A percentile compares a stretch with the other conserved stretches of the same genome.
Conservation (phyloP, 2,329 filamentous ascomycete genomes). For the Sporothrix dimorphospora region DNA sequence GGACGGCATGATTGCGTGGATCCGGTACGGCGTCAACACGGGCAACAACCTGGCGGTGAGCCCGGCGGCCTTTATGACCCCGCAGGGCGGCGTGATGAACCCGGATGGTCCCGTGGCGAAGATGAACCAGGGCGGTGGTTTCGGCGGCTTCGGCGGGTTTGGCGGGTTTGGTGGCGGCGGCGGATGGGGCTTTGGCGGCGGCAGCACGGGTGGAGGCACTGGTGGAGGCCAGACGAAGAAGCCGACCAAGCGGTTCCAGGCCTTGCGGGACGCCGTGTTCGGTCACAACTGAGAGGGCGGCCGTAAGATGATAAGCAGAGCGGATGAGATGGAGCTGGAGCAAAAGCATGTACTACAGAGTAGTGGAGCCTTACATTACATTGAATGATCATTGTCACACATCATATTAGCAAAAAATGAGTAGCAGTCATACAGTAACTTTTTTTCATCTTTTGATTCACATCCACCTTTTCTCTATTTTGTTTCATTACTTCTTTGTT, state of each 20-base stretch:
- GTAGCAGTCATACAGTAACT: no score
- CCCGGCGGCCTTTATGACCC: conserved; percentile 31
- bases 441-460: background rate
- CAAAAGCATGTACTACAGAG: no score
- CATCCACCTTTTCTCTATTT: background rate
- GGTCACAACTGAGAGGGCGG: no score
- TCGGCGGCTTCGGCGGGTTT: conserved; percentile 26
- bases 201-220: conserved; percentile 7
- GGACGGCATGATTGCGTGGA: conserved; percentile 59
- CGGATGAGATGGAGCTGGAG: no score
- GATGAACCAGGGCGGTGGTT: conserved; percentile 25
- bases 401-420: no score
- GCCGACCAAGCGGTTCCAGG: conserved; percentile 8
- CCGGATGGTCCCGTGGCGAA: conserved; percentile 29
- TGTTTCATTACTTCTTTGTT: background rate
- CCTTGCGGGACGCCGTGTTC: background rate
- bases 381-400: no score
- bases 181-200: conserved; percentile 12
- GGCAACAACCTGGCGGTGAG: conserved; percentile 28
- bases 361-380: no score
- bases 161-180: conserved; percentile 21
- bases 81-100: conserved; percentile 33
- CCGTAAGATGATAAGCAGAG: no score
- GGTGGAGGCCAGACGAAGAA: background rate
- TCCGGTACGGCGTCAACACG: conserved; percentile 53